Evolutionary conservation across 106 monocot species (phyloP).

Genomic region (Allium fistulosum): DNA sequence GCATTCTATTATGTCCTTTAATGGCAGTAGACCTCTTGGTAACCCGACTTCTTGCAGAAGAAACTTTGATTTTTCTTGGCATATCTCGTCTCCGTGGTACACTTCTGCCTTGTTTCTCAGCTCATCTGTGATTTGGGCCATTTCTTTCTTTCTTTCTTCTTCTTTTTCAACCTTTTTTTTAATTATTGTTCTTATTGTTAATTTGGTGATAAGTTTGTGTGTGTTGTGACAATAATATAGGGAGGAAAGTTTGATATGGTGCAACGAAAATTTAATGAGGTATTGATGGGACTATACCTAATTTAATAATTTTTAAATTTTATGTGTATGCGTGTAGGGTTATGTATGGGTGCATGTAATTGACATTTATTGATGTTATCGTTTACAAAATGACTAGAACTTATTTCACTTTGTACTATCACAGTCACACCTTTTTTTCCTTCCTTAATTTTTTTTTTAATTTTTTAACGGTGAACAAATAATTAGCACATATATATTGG

Average conservation of each 20-base stretch:
- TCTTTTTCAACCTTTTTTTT: not conserved
- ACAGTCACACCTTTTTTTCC: not conserved
- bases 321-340: not conserved
- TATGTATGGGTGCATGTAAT: not conserved
- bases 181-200: not conserved
- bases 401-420: not conserved
- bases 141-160: not conserved
- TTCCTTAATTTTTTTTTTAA: too few species aligned
- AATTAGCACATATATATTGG: too few species aligned
- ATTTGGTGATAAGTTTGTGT: not conserved
- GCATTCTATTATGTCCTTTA: slow-evolving; percentile 39
- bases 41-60: slow-evolving; percentile 30
- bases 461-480: too few species aligned
- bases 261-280: not conserved
- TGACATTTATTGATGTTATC: not conserved
- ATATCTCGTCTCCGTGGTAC: slow-evolving; percentile 28
- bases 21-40: slow-evolving; percentile 42
- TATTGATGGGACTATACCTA: too few species aligned
- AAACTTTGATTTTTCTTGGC: slow-evolving; percentile 33
- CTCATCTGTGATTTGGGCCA: slow-evolving; percentile 19
- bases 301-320: not conserved
- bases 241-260: not conserved
- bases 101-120: slow-evolving; percentile 20
- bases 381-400: not conserved
- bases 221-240: not conserved